Base-by-base conservation (phyloP, 1,284 basidiomycete species). In the Heliocybe sulcata region DNA sequence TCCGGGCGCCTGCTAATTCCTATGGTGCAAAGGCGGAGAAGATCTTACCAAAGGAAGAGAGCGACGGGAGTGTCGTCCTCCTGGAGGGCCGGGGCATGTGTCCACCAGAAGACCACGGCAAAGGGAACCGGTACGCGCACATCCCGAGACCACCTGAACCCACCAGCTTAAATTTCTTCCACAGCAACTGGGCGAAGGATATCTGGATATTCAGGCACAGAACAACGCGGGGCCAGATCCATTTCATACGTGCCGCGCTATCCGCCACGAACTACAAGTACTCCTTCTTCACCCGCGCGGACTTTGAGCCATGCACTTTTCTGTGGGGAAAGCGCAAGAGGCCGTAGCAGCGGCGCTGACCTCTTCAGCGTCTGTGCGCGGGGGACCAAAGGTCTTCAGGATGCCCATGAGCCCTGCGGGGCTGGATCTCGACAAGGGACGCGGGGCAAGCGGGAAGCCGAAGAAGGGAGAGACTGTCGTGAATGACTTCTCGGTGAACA, bases 1-100 rank as follows among this genome's bases (percentile, higher is more conserved):
- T n/a, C n/a, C n/a, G n/a, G n/a, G n/a, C n/a, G n/a, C n/a, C n/a
- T n/a, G n/a, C n/a, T n/a, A n/a, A 35, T 2, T 45, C 16, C 45
- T n/a, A n/a, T n/a, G n/a, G n/a, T n/a, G n/a, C 27, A 11, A 6
- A 64, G 56, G 65, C 68, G 19, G 60, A 67, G 53, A 60, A 62
- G 27, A 67, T 69, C 20, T 56, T 63, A 19, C 58, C 63, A 10
- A 29, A 55, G 1, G 65, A 65, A 14, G 59, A 65, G 31, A 65
- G 63, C 2, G 56, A 64, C 55, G 65, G 68, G 14, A 47, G 55
- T 35, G 60, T 67, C n/a, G 58, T 62, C 42, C 58, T 69, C 20
- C 55, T 69, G 35, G 62, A 63, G 23, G 66, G 66, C n/a, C 57
- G 59, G 25, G 68, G 67, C n/a, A 65, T 66, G 63, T 69, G 67